Base-by-base conservation (phyloP, 208 protist genomes). In the Acanthamoeba triangularis region DNA sequence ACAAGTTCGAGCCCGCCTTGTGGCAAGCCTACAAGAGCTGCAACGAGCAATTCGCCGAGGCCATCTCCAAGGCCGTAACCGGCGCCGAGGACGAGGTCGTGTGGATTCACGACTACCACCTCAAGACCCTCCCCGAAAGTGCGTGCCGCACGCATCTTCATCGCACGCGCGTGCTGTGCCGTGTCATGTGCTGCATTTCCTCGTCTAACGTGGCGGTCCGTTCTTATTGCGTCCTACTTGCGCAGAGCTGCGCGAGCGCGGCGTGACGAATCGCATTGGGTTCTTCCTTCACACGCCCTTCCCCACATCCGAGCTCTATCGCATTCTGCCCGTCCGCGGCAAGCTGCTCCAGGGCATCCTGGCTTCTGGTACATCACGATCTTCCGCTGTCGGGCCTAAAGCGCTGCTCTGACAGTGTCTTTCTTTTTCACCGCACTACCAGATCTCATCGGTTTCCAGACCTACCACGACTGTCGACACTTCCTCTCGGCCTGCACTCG, bases 251-350 rank as follows among this genome's bases (percentile, higher is more conserved):
- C 65, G 65, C 28, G 65, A 72, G 65, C 65, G 30, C 1, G 96
- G 88, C 35, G 65, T 93, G 25, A 93, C 61, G 14, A 59, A 72
- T 52, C 61, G 88, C 20, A 76, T 93, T 14, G 88, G 88, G 95
- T 98, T 98, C 74, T 98, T 98, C 84, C 59, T 98, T 3, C 97
- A 98, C 96, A 97, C 94, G n/a, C 98, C 98, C 5, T 98, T 97
- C 65, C 98, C 98, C n/a, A 88, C 97, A 0, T 95, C 93, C 3
- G 98, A 98, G 67, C 82, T 98, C 61, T 98, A 96, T 80, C 69
- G 97, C 52, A 97, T 97, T 63, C 49, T 98, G 54, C 95, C 98
- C 0, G 82, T 94, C 4, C 56, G 97, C 37, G 54, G 56, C 4
- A 92, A 98, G 74, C 74, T 98, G 13, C 72, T 98, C 0, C 59